Conservation (phyloP, 73 alveolate genomes). For the Effrenium voratum region DNA sequence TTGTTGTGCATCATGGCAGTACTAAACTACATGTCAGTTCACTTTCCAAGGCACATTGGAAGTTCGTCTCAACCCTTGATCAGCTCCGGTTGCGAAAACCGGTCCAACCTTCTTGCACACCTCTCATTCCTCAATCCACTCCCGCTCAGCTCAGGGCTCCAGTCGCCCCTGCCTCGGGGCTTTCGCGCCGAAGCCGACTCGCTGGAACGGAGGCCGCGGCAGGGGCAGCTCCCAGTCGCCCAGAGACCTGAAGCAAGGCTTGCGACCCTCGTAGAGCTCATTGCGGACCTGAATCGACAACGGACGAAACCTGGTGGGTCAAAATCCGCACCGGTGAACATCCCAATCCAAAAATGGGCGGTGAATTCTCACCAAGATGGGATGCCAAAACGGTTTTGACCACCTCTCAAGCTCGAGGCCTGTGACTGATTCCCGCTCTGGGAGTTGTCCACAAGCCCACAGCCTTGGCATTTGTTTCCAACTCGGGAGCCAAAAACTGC, state of each 20-base stretch:
- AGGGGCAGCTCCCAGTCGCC: constrained; percentile 60
- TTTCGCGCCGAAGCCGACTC: neutral
- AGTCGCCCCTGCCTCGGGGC: constrained; percentile 7
- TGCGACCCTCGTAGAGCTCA: constrained; percentile 47
- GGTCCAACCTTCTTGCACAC: no score
- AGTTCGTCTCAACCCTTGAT: no score
- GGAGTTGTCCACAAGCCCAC: constrained; percentile 46
- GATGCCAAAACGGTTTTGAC: no score
- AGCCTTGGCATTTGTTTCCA: neutral
- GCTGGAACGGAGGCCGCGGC: neutral
- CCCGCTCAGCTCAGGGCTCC: neutral
- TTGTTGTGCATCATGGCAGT: no score
- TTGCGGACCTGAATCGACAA: constrained; percentile 69
- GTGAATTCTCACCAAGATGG: no score
- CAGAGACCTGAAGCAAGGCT: constrained; percentile 32
- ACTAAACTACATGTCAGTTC: no score
- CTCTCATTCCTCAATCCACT: no score
- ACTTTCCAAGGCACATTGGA: no score
- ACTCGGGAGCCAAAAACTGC: neutral
- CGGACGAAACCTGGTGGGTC: no score
- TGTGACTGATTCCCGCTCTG: constrained; percentile 59
- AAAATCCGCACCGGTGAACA: no score
- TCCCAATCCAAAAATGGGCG: no score
- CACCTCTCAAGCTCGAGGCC: neutral
- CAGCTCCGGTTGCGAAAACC: no score